phyloP scores from a whole-genome alignment of 225 moss, liverwort and hornwort genomes.

The Polytrichum commune region DNA sequence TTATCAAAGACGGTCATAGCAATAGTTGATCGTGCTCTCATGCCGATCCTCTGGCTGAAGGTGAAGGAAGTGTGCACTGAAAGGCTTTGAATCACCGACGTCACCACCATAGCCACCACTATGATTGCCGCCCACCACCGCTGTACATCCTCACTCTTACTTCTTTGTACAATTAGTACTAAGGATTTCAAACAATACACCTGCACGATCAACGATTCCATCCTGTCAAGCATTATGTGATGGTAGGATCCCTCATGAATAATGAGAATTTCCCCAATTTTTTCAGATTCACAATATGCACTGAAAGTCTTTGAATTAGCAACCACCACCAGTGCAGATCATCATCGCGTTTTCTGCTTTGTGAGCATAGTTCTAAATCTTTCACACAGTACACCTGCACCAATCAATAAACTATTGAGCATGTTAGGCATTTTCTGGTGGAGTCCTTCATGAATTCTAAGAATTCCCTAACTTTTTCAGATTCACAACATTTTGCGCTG shows the following conservation, averaged over 20 bases:
- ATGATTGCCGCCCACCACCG: constrained; percentile 52
- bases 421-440: no score
- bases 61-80: constrained; percentile 35
- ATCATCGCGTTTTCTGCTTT: constrained; percentile 25
- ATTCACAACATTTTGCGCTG: constrained; percentile 11
- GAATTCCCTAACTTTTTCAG: no score
- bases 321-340: constrained; percentile 31
- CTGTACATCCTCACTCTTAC: constrained; percentile 15
- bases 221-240: no score
- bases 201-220: constrained; percentile 7
- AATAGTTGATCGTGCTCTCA: constrained; percentile 41
- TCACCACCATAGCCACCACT: constrained; percentile 42
- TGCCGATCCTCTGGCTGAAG: constrained; percentile 35
- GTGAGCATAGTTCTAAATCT: constrained; percentile 24
- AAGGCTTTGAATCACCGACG: constrained; percentile 31
- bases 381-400: constrained; percentile 33
- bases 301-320: constrained; percentile 33
- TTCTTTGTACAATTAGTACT: constrained; percentile 28
- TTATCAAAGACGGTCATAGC: constrained; percentile 62
- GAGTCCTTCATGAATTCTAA: no score
- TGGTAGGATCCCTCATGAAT: no score
- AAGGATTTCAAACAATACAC: constrained; percentile 34
- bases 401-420: background rate
- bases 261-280: no score
- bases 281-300: constrained; percentile 17